Base-by-base conservation (phyloP, 2,329 filamentous ascomycete species). In the Colletotrichum sp. region DNA sequence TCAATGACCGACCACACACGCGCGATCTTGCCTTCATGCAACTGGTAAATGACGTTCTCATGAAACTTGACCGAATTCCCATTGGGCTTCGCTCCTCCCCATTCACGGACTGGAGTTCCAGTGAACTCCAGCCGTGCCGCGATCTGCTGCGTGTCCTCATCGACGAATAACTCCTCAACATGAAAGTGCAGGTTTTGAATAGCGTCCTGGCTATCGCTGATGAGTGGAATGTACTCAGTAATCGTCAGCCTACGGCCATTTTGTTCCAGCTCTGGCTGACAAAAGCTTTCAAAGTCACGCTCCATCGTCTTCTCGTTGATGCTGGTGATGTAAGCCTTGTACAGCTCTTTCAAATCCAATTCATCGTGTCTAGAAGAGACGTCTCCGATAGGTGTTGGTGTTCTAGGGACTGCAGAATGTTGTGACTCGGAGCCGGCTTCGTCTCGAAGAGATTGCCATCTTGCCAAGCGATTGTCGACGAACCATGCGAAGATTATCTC, bases 41-140 rank as follows among this genome's bases (percentile, higher is more conserved):
- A 79, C 65, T 79, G 78, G 71, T 85, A 86, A 8, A 83, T 82
- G 26, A 82, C 84, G 60, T 83, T 80, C 78, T 86, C 85, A 18
- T 75, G 70, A 67, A 85, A 83, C 3, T 39, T 60, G 7, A 85
- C 82, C 7, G 55, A 6, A 7, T 78, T 78, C 12, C 82, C 83
- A n/a, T 77, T 83, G 7, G 82, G 80, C 57, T 79, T 73, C 5
- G 79, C 80, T 15, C 82, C 84, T 9, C 77, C 77, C 21, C 84
- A 80, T 18, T 64, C 68, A 24, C 68, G 77, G 4, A 78, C 78
- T 4, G 83, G 84, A 8, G 77, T 82, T 1, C 84, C 84, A 4
- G 77, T 79, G 68, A 84, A 82, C 67, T 79, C 78, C 28, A 86
- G 60, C 15, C 82, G 78, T 55, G 80, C 81, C 4, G 82, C 84